These are phyloP conservation scores for Caryopteris hybrid DNA, from an alignment of 305 asterid species.

Conservation along the genomic window DNA sequence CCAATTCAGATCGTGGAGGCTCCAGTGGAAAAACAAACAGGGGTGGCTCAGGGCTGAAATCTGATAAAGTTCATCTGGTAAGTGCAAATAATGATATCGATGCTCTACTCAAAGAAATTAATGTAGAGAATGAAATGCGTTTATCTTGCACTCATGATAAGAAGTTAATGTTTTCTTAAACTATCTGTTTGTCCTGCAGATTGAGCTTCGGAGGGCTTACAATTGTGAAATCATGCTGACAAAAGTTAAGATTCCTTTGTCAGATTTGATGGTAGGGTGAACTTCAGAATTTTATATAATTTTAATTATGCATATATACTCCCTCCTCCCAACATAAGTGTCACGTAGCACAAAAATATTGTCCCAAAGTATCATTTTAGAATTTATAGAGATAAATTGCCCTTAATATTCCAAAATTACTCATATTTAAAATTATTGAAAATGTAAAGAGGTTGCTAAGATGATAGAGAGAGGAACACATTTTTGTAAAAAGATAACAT, in stretches of 20 bases:
- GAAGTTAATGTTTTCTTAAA: neutral
- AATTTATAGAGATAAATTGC: no score
- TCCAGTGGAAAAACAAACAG: slow-evolving; percentile 32
- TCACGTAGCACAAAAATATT: no score
- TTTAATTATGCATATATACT: neutral
- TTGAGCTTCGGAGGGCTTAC: slow-evolving; percentile 84
- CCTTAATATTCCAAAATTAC: no score
- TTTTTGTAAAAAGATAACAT: no score
- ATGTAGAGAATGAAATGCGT: neutral
- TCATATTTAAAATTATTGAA: no score
- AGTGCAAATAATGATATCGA: neutral
- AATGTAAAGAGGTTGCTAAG: no score
- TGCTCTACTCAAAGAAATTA: neutral
- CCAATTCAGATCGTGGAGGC: slow-evolving; percentile 39
- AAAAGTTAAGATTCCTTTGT: slow-evolving; percentile 82
- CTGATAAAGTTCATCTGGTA: slow-evolving; percentile 85
- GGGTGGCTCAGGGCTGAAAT: slow-evolving; percentile 45
- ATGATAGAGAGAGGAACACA: no score
- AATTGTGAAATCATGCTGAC: slow-evolving; percentile 94
- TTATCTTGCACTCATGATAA: slow-evolving; percentile 2
- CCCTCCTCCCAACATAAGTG: no score
- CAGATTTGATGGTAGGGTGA: slow-evolving; percentile 70
- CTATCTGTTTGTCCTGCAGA: slow-evolving; percentile 39
- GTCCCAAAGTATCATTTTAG: no score
- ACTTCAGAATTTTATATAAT: neutral